A percentile compares a stretch with the other conserved stretches of the same genome.
These are phyloP conservation scores for Cyclotella atomus DNA, from an alignment of 108 stramenopile species.

Conservation along the genomic window DNA sequence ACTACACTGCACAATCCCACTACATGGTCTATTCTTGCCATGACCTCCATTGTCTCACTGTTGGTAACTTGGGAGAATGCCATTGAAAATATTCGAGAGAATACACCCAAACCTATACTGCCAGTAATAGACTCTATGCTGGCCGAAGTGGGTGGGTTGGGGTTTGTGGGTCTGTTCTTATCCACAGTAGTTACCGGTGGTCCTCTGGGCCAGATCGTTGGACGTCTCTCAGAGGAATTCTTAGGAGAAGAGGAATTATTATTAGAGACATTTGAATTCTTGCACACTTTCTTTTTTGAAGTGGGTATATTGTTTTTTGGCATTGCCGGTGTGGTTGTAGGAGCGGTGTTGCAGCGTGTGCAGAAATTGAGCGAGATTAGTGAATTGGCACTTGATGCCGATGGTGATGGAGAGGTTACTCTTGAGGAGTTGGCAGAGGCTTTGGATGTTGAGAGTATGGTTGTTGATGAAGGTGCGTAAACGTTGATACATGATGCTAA, in stretches of 20 bases:
- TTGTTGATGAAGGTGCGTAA: conserved; percentile 32
- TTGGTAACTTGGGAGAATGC: conserved; percentile 45
- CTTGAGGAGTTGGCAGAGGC: conserved; percentile 42
- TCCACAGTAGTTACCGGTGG: conserved; percentile 34
- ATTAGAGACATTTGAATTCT: conserved; percentile 52
- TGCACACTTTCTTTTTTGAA: conserved; percentile 50
- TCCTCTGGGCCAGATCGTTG: conserved; percentile 24
- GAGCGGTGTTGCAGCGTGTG: conserved; percentile 26
- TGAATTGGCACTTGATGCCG: conserved; percentile 32
- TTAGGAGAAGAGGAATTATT: conserved; percentile 49
- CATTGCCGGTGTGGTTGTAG: conserved; percentile 36
- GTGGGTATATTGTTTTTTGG: conserved; percentile 50
- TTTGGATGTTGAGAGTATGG: conserved; percentile 23
- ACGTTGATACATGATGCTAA: too few species aligned
- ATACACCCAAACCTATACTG: conserved; percentile 28
- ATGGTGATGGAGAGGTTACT: conserved; percentile 48
- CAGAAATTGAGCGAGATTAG: conserved; percentile 17
- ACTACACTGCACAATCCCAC: conserved; percentile 28
- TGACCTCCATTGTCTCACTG: conserved; percentile 39
- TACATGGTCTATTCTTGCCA: conserved; percentile 36
- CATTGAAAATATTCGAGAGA: conserved; percentile 19
- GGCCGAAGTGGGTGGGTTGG: conserved; percentile 49
- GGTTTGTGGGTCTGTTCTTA: conserved; percentile 43
- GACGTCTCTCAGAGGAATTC: conserved; percentile 27
- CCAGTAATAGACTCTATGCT: conserved; percentile 52